Evolutionary conservation across 2,329 filamentous ascomycete genomes (phyloP).

Genomic region (Xylariales sp.): DNA sequence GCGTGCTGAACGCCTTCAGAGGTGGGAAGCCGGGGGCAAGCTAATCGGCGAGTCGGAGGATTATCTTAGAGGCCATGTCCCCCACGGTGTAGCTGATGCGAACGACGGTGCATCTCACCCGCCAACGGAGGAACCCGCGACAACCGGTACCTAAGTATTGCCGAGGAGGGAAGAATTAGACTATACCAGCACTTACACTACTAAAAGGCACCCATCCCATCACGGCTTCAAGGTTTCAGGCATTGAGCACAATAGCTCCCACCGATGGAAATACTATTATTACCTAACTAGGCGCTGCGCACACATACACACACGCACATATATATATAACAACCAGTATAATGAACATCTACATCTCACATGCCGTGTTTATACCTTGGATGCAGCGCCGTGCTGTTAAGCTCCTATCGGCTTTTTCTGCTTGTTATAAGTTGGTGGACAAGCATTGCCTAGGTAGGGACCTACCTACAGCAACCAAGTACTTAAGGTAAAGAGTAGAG

Average conservation of each 20-base stretch:
- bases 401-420: not conserved
- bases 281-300: not conserved
- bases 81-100: slow-evolving; percentile 39
- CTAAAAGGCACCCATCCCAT: not conserved
- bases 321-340: slow-evolving; percentile 9
- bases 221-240: not conserved
- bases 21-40: slow-evolving; percentile 86
- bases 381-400: not conserved
- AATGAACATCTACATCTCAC: not conserved
- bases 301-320: not conserved
- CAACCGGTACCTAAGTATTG: not conserved
- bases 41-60: slow-evolving; percentile 86
- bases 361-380: not conserved
- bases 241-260: not conserved
- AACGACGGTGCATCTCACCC: slow-evolving; percentile 22
- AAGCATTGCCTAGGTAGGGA: not conserved
- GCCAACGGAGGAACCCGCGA: slow-evolving; percentile 4
- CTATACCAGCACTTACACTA: not conserved
- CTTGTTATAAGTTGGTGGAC: not conserved
- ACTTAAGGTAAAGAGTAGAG: not conserved
- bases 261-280: slow-evolving; percentile 3
- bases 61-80: slow-evolving; percentile 76
- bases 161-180: not conserved
- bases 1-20: slow-evolving; percentile 69
- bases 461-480: not conserved